Evolutionary conservation across 2,329 filamentous ascomycete genomes (phyloP).

Genomic region (Aspergillus proliferans): DNA sequence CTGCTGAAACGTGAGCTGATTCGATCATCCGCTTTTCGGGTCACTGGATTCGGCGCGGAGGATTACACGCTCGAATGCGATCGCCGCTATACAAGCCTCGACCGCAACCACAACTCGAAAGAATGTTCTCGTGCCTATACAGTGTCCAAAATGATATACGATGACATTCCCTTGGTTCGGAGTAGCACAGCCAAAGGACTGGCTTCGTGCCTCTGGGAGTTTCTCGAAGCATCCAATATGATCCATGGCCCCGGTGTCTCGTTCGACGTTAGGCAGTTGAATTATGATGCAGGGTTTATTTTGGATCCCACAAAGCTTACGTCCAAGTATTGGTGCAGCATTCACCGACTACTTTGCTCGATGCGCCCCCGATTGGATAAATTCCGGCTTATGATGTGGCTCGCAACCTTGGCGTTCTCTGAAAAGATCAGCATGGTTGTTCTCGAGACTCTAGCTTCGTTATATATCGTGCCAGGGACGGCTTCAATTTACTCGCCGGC

Average conservation of each 20-base stretch:
- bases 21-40: conserved; percentile 27
- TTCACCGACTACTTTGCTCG: conserved; percentile 13
- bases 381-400: conserved; percentile 24
- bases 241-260: not conserved
- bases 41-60: conserved; percentile 35
- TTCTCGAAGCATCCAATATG: not conserved
- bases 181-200: not conserved
- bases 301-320: conserved; percentile 8
- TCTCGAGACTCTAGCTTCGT: conserved; percentile 13
- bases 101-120: conserved; percentile 11
- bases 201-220: not conserved
- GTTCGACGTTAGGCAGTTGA: not conserved
- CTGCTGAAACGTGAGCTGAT: conserved; percentile 23
- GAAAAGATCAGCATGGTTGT: conserved; percentile 16
- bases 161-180: conserved; percentile 4
- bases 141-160: conserved; percentile 11
- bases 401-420: conserved; percentile 22
- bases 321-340: conserved; percentile 12
- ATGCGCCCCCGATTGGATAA: conserved; percentile 8
- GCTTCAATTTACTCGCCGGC: conserved; percentile 6
- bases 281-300: conserved; percentile 10
- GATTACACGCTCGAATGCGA: conserved; percentile 26
- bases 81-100: conserved; percentile 26
- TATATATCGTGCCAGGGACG: conserved; percentile 9
- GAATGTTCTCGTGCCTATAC: conserved; percentile 4